Base-by-base conservation (phyloP, 495 filamentous ascomycete genomes). In the Hamigera avellanea region DNA sequence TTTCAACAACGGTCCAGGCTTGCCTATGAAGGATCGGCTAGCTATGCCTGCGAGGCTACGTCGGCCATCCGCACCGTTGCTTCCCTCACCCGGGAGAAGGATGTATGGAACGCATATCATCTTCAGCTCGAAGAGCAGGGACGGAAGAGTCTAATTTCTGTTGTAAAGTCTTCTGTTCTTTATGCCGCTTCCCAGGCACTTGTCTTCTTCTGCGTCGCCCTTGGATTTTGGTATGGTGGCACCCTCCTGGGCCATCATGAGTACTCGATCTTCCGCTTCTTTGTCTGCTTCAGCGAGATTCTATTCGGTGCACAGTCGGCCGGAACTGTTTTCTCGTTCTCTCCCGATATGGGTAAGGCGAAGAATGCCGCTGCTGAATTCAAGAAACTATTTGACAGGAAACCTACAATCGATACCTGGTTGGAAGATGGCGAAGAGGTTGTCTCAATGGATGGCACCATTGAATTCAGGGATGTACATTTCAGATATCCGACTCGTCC, bases 221-320 rank as follows among this genome's bases (percentile, higher is more conserved):
- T 95, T n/a, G 86, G 80, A 1, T 95, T 94, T 62, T 94, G 86
- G 86, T 94, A 91, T 47, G 88, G 88, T 33, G 87, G 86, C 19
- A 78, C 70, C 2, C 67, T 91, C 26, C 80, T 95, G 28, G 73
- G 70, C n/a, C 68, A 69, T 21, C 44, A 54, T 19, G 80, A 93
- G 54, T 85, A 83, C 44, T 49, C 61, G 37, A 70, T 84, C 51
- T 79, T 84, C 48, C 77, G 81, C 35, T 94, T 93, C 67, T 95
- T 93, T 57, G 62, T 94, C 40, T 83, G 81, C 42, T 94, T 87
- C 62, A 64, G 72, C 21, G 66, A 84, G 23, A 70, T 91, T 47
- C 77, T 89, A 37, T 89, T 87, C 46, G 83, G 84, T 43, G 75
- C 84, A 2, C 85, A 91, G 50, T 81, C 81, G 12, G 86, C 86